Percentiles rank a stretch among this genome's conserved stretches.
phyloP scores from a whole-genome alignment of 2,329 filamentous ascomycete species.

The Emmonsiellopsis sp. region DNA sequence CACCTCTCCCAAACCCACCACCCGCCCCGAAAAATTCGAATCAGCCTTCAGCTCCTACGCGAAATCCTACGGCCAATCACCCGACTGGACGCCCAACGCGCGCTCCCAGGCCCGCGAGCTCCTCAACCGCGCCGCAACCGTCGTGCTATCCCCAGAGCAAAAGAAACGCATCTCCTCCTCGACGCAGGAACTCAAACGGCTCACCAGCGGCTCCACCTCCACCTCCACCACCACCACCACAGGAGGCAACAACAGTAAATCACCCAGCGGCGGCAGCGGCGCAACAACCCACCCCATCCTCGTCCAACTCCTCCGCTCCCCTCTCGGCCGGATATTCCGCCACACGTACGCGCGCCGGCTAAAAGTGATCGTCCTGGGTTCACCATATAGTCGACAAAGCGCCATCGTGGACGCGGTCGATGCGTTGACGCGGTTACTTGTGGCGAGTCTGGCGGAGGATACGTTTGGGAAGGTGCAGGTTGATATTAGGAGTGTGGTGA shows the following conservation, averaged over 20 bases:
- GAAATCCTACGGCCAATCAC: slow-evolving; percentile 37
- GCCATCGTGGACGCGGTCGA: slow-evolving; percentile 64
- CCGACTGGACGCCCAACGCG: slow-evolving; percentile 36
- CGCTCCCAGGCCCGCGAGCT: slow-evolving; percentile 29
- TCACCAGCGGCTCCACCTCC: slow-evolving; percentile 22
- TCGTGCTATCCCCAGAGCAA: slow-evolving; percentile 31
- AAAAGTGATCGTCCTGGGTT: slow-evolving; percentile 60
- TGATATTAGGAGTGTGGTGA: slow-evolving; percentile 66
- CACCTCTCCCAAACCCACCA: slow-evolving; percentile 27
- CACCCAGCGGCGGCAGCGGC: neutral
- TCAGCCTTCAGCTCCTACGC: slow-evolving; percentile 36
- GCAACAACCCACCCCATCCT: slow-evolving; percentile 36
- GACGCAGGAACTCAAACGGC: slow-evolving; percentile 28
- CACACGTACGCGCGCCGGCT: slow-evolving; percentile 59
- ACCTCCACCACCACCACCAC: slow-evolving; percentile 43
- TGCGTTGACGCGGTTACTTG: slow-evolving; percentile 58
- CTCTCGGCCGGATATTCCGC: slow-evolving; percentile 59
- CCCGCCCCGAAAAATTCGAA: slow-evolving; percentile 28
- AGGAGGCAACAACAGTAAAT: slow-evolving; percentile 39
- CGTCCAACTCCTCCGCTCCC: slow-evolving; percentile 40
- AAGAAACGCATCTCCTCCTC: slow-evolving; percentile 30
- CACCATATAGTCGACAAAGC: slow-evolving; percentile 60
- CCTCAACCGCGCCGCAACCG: slow-evolving; percentile 30
- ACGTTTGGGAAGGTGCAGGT: slow-evolving; percentile 76
- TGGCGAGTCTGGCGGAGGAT: slow-evolving; percentile 71